Evolutionary conservation across 129 eudicot species (phyloP), one percentile per base, ranked within the genome.

Genomic region (Chrysanthemum lavandulifolium): DNA sequence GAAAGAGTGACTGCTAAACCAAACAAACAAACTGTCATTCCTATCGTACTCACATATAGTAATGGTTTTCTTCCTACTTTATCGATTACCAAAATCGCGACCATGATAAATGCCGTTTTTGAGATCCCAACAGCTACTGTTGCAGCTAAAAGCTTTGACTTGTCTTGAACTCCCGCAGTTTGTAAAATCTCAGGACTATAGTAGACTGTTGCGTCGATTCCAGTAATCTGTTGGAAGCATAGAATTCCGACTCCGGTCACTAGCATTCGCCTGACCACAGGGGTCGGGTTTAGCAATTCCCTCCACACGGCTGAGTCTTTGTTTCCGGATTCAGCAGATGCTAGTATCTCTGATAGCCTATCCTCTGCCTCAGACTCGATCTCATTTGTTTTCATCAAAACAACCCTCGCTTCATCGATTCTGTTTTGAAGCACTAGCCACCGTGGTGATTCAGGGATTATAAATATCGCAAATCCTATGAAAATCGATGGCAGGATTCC

Each of bases 101-200:
- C 73, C 36, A 90, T 60, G 57, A 90, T 85, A 50, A 82, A 84
- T 4, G 60, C 78, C 9, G 94, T 90, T 68, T 87, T 90, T 3
- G 91, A 73, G n/a, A 85, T 67, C 14, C 97, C 97, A 9, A 90
- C 97, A 13, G 94, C 94, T 57, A 90, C 91, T 1, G 97, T 90
- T 13, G 94, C 91, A 27, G 89, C 94, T 68, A 90, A 89, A 72
- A 87, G 84, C 68, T 77, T 72, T 16, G 90, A 40, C 48, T 90
- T 80, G 19, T 76, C 77, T 3, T 71, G 43, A 16, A 87, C 67
- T 47, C 97, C 97, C 21, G 89, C 91, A 10, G 84, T 65, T 49
- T 69, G 71, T 31, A 90, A 69, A 45, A 90, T 90, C 63, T 72
- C 80, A 8, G 96, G 96, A 62, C 96, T 87, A 55, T 90, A 90